Evolutionary conservation across 805 yeast genomes (phyloP).

Genomic region (Wickerhamiella cacticola): DNA sequence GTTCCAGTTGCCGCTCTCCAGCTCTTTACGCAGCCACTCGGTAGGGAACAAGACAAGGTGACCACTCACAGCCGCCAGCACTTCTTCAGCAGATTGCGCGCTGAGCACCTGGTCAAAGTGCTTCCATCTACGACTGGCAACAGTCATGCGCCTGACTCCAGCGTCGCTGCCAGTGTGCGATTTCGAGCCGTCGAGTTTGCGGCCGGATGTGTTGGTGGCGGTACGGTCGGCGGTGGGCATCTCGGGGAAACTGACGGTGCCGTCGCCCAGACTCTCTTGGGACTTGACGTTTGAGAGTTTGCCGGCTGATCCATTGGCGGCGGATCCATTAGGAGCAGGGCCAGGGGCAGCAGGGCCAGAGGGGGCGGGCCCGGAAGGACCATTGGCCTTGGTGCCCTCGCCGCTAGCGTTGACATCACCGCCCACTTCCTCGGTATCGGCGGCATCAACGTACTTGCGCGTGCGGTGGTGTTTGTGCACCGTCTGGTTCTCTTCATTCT

Average conservation of each 20-base stretch:
- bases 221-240: background rate
- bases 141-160: slow-evolving; percentile 4
- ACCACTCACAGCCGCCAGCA: slow-evolving; percentile 65
- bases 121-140: slow-evolving; percentile 20
- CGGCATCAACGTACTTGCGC: slow-evolving; percentile 8
- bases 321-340: background rate
- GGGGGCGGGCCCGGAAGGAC: background rate
- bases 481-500: background rate
- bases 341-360: too few relatives aligned
- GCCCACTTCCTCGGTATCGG: background rate
- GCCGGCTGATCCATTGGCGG: background rate
- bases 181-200: background rate
- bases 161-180: background rate
- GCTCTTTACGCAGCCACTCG: slow-evolving; percentile 78
- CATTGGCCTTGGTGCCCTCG: background rate
- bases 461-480: background rate
- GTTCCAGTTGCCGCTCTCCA: slow-evolving; percentile 85
- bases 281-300: background rate
- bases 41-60: slow-evolving; percentile 85
- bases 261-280: background rate
- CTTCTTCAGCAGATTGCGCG: slow-evolving; percentile 60
- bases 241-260: background rate
- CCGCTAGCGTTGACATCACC: background rate
- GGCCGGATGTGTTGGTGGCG: background rate
- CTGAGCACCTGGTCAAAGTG: slow-evolving; percentile 44